phyloP scores from a whole-genome alignment of 345 rosid species.

The Linum trigynum region DNA sequence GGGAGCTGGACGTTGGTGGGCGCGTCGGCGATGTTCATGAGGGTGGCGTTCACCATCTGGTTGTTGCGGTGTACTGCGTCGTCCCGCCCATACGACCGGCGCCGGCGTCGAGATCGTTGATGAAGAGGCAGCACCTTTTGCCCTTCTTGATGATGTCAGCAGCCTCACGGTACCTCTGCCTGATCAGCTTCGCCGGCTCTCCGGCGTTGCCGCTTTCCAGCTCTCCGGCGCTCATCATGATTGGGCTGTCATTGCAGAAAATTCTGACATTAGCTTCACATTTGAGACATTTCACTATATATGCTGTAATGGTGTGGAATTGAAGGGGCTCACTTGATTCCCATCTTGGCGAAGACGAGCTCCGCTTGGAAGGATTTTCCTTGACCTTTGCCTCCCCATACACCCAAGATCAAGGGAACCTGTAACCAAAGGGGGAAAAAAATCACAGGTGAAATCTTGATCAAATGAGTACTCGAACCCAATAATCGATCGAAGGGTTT shows the following conservation, averaged over 20 bases:
- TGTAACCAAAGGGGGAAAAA: conserved; percentile 13
- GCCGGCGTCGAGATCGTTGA: conserved; percentile 97
- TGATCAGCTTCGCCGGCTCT: conserved; percentile 90
- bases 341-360: conserved; percentile 98
- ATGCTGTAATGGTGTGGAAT: too few relatives aligned
- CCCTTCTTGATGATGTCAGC: conserved; percentile 92
- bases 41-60: conserved; percentile 99
- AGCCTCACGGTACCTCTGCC: conserved; percentile 98
- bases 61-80: conserved; percentile 94
- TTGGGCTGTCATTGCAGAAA: conserved; percentile 75
- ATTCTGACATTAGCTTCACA: too few relatives aligned
- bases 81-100: conserved; percentile 96
- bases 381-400: conserved; percentile 99
- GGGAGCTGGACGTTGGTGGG: conserved; percentile 94
- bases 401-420: conserved; percentile 94
- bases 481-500: background rate
- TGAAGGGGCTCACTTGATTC: conserved; percentile 63
- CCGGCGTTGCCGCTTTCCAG: conserved; percentile 96
- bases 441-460: background rate
- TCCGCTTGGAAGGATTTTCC: conserved; percentile 99
- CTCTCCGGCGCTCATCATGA: conserved; percentile 99
- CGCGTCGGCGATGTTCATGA: conserved; percentile 98
- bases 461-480: background rate
- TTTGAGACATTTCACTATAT: too few relatives aligned
- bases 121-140: conserved; percentile 87